Evolutionary conservation across 129 eudicot genomes (phyloP).

Genomic region (Kitagawia praeruptora): DNA sequence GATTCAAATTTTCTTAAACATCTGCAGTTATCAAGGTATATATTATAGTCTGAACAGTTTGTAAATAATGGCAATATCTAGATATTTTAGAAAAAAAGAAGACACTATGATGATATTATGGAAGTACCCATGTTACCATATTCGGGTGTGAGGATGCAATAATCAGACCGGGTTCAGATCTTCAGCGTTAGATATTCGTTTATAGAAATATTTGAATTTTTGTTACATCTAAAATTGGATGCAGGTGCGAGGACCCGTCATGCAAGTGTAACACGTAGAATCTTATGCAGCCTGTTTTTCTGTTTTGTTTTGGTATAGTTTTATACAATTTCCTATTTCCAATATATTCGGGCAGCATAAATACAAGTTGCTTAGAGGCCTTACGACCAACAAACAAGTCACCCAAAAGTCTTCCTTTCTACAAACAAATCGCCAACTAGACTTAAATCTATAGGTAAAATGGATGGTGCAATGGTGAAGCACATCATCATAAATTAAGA

Average conservation of each 20-base stretch:
- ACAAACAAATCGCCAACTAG: background rate
- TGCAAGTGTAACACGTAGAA: no score
- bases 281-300: no score
- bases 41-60: background rate
- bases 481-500: no score
- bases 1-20: background rate
- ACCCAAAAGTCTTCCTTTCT: no score
- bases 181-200: background rate
- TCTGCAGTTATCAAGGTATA: background rate
- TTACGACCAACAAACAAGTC: no score
- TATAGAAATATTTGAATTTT: background rate
- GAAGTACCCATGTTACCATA: background rate
- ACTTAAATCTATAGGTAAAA: background rate
- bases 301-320: no score
- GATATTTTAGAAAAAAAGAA: background rate
- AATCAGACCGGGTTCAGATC: background rate
- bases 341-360: no score
- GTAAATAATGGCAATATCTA: background rate
- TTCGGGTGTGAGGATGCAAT: background rate
- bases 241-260: no score
- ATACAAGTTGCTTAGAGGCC: no score
- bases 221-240: no score
- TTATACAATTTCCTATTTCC: no score
- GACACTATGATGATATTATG: background rate
- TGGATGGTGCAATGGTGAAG: background rate